These are phyloP conservation scores for Jamesozyma piceae DNA, from an alignment of 805 yeast species.

Conservation along the genomic window DNA sequence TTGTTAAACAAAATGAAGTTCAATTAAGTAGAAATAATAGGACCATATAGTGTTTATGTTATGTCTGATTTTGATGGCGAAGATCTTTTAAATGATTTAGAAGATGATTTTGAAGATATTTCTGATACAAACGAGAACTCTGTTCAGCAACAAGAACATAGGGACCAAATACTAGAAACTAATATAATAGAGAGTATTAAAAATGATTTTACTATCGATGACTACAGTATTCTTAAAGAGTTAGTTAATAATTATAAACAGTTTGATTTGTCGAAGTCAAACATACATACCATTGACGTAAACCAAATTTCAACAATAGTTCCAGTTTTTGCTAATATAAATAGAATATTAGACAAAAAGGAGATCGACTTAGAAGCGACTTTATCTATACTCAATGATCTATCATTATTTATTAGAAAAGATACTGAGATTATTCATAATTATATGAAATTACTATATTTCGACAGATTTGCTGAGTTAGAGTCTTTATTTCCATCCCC, in stretches of 20 bases:
- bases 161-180: background rate
- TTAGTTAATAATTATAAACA: constrained; percentile 9
- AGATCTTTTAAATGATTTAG: constrained; percentile 28
- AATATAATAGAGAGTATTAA: background rate
- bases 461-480: constrained; percentile 61
- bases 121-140: constrained; percentile 9
- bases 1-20: no score
- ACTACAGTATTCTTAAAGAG: background rate
- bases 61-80: constrained; percentile 8
- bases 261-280: constrained; percentile 4
- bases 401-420: constrained; percentile 43
- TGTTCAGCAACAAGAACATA: constrained; percentile 9
- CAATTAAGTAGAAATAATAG: no score
- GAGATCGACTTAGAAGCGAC: constrained; percentile 16
- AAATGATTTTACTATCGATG: constrained; percentile 2
- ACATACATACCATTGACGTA: constrained; percentile 3
- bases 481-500: constrained; percentile 54
- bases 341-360: background rate
- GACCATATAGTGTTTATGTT: no score
- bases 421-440: constrained; percentile 45
- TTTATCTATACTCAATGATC: constrained; percentile 43
- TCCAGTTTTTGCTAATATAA: background rate
- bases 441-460: constrained; percentile 44
- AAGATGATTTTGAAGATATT: constrained; percentile 21
- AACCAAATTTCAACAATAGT: background rate